Conservation (phyloP, 2,329 filamentous ascomycete species). For the Myotisia sp. region DNA sequence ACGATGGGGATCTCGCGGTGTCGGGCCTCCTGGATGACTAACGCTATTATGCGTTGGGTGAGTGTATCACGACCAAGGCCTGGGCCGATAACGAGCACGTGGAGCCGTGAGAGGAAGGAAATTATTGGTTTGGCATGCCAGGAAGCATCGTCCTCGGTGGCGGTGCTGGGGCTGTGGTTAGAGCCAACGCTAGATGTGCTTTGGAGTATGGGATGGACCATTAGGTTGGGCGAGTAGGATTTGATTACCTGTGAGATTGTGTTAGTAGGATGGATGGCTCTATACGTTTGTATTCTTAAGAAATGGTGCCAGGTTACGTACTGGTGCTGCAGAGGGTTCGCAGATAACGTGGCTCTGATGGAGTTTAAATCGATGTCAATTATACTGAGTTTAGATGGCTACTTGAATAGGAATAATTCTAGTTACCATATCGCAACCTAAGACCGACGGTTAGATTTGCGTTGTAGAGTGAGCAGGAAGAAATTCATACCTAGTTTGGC, state of each 20-base stretch:
- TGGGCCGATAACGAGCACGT: conserved; percentile 85
- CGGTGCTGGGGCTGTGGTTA: conserved; percentile 27
- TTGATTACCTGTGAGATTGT: conserved; percentile 66
- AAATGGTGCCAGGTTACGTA: conserved; percentile 17
- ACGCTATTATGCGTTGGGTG: conserved; percentile 74
- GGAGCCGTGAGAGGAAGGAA: conserved; percentile 68
- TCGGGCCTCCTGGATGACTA: conserved; percentile 65
- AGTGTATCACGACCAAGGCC: conserved; percentile 78
- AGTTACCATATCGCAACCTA: conserved; percentile 66
- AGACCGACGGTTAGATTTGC: conserved; percentile 3
- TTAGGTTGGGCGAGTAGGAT: conserved; percentile 92
- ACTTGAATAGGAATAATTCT: conserved; percentile 9
- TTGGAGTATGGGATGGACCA: conserved; percentile 94
- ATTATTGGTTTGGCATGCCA: conserved; percentile 55
- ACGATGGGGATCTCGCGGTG: conserved; percentile 62
- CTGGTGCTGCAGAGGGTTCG: conserved; percentile 64
- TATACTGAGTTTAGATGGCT: not conserved
- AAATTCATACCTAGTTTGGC: conserved; percentile 55
- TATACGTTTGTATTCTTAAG: no score
- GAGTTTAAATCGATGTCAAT: conserved; percentile 11
- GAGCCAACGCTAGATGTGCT: conserved; percentile 43
- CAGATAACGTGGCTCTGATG: conserved; percentile 70
- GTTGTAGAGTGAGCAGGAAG: not conserved
- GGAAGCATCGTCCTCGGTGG: conserved; percentile 27
- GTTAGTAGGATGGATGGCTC: no score